phyloP scores from a whole-genome alignment of 2,329 filamentous ascomycete species.

The Dactylellina cionopaga region DNA sequence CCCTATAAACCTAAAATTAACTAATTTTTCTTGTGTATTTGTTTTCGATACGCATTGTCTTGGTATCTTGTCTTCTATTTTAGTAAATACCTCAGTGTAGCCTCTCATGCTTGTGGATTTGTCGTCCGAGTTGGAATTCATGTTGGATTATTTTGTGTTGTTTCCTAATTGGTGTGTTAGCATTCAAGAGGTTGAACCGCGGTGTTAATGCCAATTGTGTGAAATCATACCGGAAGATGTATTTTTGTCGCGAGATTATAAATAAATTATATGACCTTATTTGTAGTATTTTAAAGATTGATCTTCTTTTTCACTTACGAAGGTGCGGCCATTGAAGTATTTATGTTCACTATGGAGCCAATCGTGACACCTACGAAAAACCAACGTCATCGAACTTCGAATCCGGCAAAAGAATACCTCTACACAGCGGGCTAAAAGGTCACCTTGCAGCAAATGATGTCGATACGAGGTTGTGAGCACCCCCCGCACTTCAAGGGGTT shows the following conservation, averaged over 20 bases:
- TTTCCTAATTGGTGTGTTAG: constrained; percentile 1
- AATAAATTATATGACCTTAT: not conserved
- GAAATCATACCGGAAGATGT: too few relatives aligned
- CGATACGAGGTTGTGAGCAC: not conserved
- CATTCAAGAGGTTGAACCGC: too few relatives aligned
- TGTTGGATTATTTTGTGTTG: constrained; percentile 37
- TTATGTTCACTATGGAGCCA: constrained; percentile 21
- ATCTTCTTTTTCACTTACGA: not conserved
- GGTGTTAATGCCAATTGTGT: too few relatives aligned
- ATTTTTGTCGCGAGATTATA: too few relatives aligned
- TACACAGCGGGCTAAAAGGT: not conserved
- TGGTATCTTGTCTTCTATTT: too few relatives aligned
- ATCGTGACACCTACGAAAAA: not conserved
- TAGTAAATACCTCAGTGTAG: constrained; percentile 22
- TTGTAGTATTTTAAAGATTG: not conserved
- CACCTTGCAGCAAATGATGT: not conserved
- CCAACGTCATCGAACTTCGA: constrained; percentile 37
- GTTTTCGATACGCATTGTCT: not conserved
- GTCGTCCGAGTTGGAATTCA: constrained; percentile 42
- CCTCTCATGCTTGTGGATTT: constrained; percentile 26
- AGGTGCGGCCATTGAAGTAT: constrained; percentile 45
- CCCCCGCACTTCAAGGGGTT: not conserved
- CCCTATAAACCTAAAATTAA: too few relatives aligned
- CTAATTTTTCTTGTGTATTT: constrained; percentile 22
- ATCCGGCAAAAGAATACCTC: constrained; percentile 12